Percentiles rank a stretch among this genome's conserved stretches.
Conservation (phyloP, 2,329 filamentous ascomycete species). For the Diaporthe nobilis region DNA sequence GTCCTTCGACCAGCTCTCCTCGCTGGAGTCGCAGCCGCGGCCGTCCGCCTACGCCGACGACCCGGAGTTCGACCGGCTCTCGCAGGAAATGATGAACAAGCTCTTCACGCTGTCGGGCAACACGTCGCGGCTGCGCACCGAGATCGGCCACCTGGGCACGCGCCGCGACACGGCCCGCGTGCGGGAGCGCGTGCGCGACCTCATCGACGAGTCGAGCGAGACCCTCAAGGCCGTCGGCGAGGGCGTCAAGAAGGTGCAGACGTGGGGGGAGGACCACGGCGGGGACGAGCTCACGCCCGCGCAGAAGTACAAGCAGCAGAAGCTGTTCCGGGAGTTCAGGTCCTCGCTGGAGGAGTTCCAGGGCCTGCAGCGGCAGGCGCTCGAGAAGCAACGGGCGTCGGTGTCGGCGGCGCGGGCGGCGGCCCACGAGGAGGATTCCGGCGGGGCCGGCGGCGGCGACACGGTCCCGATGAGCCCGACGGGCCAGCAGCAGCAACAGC, state of each 20-base stretch:
- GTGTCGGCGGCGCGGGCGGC: slow-evolving; percentile 82
- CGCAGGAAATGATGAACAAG: slow-evolving; percentile 86
- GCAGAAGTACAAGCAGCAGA: slow-evolving; percentile 96
- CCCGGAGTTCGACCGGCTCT: slow-evolving; percentile 89
- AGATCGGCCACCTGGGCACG: slow-evolving; percentile 89
- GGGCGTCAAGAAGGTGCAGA: slow-evolving; percentile 91
- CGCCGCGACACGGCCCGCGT: slow-evolving; percentile 92
- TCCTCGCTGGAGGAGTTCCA: slow-evolving; percentile 92
- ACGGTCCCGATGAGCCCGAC: slow-evolving; percentile 48
- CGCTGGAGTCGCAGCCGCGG: slow-evolving; percentile 81
- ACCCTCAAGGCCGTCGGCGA: slow-evolving; percentile 94
- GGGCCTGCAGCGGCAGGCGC: slow-evolving; percentile 86
- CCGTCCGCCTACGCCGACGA: slow-evolving; percentile 84
- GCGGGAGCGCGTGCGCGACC: slow-evolving; percentile 88
- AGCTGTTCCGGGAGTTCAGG: slow-evolving; percentile 94
- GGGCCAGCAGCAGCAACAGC: slow-evolving; percentile 71
- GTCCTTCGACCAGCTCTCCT: slow-evolving; percentile 92
- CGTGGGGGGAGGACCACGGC: slow-evolving; percentile 63
- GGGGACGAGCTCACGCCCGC: slow-evolving; percentile 84
- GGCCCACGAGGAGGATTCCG: slow-evolving; percentile 75
- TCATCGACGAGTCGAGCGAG: slow-evolving; percentile 87
- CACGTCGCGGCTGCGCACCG: slow-evolving; percentile 86
- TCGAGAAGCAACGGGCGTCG: slow-evolving; percentile 93
- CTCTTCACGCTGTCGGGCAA: slow-evolving; percentile 91
- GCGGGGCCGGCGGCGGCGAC: slow-evolving; percentile 46